Conservation (phyloP, 2,329 filamentous ascomycete species). For the Aspergillus sp. region DNA sequence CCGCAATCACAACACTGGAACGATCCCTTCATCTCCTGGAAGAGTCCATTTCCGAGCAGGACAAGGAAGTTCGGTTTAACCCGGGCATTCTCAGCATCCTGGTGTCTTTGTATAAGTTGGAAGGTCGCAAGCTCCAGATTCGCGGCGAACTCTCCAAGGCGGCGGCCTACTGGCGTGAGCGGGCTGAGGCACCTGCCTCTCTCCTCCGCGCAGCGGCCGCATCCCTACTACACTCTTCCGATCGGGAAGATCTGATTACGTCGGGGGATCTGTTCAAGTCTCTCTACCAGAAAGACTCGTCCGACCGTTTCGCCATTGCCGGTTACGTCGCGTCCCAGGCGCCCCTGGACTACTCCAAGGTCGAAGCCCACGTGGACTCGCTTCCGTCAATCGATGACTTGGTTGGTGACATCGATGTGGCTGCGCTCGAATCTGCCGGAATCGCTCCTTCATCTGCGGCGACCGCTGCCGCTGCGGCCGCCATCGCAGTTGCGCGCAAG, state of each 20-base stretch:
- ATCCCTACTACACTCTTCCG: slow-evolving; percentile 73
- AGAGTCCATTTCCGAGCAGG: slow-evolving; percentile 52
- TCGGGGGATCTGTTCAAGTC: slow-evolving; percentile 77
- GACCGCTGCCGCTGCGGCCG: slow-evolving; percentile 29
- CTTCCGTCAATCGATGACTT: slow-evolving; percentile 42
- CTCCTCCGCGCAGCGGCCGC: slow-evolving; percentile 80
- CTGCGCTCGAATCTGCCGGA: slow-evolving; percentile 44
- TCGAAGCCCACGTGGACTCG: slow-evolving; percentile 34
- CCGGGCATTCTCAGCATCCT: slow-evolving; percentile 80
- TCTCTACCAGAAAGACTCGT: slow-evolving; percentile 62
- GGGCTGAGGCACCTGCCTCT: slow-evolving; percentile 57
- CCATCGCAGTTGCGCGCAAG: slow-evolving; percentile 39
- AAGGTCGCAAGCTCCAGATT: slow-evolving; percentile 70
- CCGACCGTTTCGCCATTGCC: slow-evolving; percentile 68
- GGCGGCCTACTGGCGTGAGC: slow-evolving; percentile 74
- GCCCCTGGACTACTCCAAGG: slow-evolving; percentile 41
- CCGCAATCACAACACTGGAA: slow-evolving; percentile 73
- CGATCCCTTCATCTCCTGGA: slow-evolving; percentile 72
- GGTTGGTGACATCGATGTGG: slow-evolving; percentile 41
- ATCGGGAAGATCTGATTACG: slow-evolving; percentile 62
- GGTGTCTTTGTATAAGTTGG: slow-evolving; percentile 73
- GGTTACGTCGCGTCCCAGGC: slow-evolving; percentile 84
- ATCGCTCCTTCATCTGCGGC: slow-evolving; percentile 35
- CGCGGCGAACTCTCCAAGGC: slow-evolving; percentile 74
- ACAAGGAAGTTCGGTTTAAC: slow-evolving; percentile 71